Conservation (phyloP, 805 yeast species). For the Jamesozyma lodderae region DNA sequence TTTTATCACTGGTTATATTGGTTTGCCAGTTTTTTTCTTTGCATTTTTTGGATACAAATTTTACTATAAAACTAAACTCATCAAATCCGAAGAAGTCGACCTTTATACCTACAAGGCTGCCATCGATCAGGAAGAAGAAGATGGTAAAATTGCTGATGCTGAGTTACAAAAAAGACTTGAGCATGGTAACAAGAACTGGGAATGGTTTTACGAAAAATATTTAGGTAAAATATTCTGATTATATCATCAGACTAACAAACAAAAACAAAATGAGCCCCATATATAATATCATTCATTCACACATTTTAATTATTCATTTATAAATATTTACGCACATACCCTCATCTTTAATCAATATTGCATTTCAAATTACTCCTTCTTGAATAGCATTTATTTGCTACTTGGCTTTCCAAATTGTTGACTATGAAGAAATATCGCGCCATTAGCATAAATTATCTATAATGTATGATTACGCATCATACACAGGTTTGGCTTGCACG, state of each 20-base stretch:
- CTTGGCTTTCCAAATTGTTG: background rate
- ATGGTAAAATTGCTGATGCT: constrained; percentile 25
- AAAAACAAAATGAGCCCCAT: too few species aligned
- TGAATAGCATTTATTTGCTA: background rate
- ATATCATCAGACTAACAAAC: too few species aligned
- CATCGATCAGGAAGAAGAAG: constrained; percentile 28
- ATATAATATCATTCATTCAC: background rate
- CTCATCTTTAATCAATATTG: background rate
- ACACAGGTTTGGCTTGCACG: too few species aligned
- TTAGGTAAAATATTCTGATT: constrained; percentile 41
- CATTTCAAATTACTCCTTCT: background rate
- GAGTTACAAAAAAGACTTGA: constrained; percentile 24
- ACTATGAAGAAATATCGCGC: too few species aligned
- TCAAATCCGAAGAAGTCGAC: constrained; percentile 51
- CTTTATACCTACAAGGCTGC: constrained; percentile 22
- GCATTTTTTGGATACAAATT: constrained; percentile 54
- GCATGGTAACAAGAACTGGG: constrained; percentile 28
- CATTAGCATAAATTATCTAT: too few species aligned
- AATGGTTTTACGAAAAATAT: constrained; percentile 41
- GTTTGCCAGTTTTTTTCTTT: constrained; percentile 47
- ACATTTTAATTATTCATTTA: background rate
- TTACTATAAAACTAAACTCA: constrained; percentile 39
- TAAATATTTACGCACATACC: too few species aligned
- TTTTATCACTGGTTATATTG: constrained; percentile 73
- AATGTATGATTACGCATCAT: too few species aligned